These are phyloP conservation scores for Apiotrichum akiyoshidainum DNA, from an alignment of 1,284 basidiomycete genomes.

Conservation along the genomic window DNA sequence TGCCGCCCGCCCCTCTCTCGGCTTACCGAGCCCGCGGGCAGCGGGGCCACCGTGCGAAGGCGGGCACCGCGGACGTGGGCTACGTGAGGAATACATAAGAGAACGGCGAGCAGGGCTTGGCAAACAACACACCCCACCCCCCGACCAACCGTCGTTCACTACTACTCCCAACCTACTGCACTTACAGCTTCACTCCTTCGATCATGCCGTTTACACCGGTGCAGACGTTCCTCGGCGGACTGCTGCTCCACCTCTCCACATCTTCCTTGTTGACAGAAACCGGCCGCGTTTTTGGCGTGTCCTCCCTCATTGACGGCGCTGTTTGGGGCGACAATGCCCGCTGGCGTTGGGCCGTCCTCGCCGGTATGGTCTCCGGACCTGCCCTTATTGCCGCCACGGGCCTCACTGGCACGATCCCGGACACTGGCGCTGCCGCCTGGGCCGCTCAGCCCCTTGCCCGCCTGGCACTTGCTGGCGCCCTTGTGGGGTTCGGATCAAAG, in stretches of 20 bases:
- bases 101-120: too few relatives aligned
- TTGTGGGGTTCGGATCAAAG: slow-evolving; percentile 64
- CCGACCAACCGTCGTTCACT: neutral
- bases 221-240: slow-evolving; percentile 62
- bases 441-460: slow-evolving; percentile 37
- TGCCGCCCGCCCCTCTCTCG: too few relatives aligned
- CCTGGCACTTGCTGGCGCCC: slow-evolving; percentile 57
- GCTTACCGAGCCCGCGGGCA: too few relatives aligned
- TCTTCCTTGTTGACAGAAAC: slow-evolving; percentile 59
- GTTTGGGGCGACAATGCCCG: slow-evolving; percentile 54
- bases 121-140: neutral
- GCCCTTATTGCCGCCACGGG: slow-evolving; percentile 22
- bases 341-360: slow-evolving; percentile 40
- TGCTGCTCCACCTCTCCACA: slow-evolving; percentile 59
- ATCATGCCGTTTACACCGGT: slow-evolving; percentile 54
- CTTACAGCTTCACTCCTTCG: neutral
- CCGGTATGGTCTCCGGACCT: slow-evolving; percentile 42
- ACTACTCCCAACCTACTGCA: neutral
- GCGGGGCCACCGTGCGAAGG: too few relatives aligned
- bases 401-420: slow-evolving; percentile 50
- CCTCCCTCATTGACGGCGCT: slow-evolving; percentile 61
- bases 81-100: too few relatives aligned
- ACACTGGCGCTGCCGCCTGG: slow-evolving; percentile 54
- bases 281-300: slow-evolving; percentile 63
- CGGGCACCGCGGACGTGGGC: too few relatives aligned